These are phyloP conservation scores for Diaporthe capsici DNA, from an alignment of 2,329 filamentous ascomycete genomes.

Conservation along the genomic window DNA sequence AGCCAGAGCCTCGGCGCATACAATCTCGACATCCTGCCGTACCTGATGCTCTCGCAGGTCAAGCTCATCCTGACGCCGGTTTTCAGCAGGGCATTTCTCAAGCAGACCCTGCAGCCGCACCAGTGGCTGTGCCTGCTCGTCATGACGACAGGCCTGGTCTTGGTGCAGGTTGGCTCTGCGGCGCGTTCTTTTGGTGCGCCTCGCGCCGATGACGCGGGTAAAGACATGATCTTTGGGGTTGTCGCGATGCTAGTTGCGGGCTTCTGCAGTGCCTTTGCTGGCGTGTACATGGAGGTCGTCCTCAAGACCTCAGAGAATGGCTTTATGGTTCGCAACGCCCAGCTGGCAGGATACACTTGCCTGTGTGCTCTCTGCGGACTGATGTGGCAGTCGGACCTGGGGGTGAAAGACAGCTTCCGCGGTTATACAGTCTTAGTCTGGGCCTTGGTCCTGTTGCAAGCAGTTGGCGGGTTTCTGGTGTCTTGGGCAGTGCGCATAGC, in stretches of 20 bases:
- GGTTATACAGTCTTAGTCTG: not conserved
- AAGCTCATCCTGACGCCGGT: slow-evolving; percentile 14
- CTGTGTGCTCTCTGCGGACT: not conserved
- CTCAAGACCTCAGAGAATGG: not conserved
- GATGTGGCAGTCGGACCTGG: slow-evolving; percentile 18
- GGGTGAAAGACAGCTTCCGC: not conserved
- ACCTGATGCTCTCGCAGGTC: slow-evolving; percentile 18
- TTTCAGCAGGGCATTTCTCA: not conserved
- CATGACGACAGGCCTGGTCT: not conserved
- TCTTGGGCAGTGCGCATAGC: slow-evolving; percentile 16
- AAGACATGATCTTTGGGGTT: not conserved
- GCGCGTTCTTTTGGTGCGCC: not conserved
- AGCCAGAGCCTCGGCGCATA: slow-evolving; percentile 7
- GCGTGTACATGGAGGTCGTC: not conserved
- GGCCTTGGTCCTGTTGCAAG: not conserved
- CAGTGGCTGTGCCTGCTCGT: slow-evolving; percentile 15
- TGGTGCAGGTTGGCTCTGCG: slow-evolving; percentile 1
- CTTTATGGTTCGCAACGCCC: slow-evolving; percentile 17
- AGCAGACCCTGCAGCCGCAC: slow-evolving; percentile 1
- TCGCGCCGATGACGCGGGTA: not conserved
- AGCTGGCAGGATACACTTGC: slow-evolving; percentile 6
- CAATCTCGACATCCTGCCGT: slow-evolving; percentile 9
- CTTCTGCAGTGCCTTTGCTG: not conserved
- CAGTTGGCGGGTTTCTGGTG: not conserved
- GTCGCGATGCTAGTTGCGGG: not conserved